Evolutionary conservation across 2,329 filamentous ascomycete species (phyloP).

Genomic region (Apiospora marii): DNA sequence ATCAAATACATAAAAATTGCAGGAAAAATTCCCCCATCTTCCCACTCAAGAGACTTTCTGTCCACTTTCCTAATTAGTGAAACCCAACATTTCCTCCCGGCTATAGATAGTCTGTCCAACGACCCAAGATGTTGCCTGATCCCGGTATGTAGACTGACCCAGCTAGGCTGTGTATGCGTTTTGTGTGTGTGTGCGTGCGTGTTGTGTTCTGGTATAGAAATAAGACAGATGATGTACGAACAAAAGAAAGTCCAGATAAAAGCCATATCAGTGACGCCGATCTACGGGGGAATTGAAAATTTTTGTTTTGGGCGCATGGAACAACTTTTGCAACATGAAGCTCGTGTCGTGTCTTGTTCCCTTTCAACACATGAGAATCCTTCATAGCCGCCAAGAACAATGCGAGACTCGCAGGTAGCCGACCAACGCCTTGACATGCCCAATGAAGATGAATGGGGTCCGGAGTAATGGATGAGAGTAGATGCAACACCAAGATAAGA

Average conservation of each 20-base stretch:
- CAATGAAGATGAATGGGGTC: constrained; percentile 29
- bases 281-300: constrained; percentile 21
- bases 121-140: background rate
- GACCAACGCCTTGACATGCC: constrained; percentile 44
- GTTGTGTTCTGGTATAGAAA: constrained; percentile 18
- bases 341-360: constrained; percentile 28
- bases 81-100: constrained; percentile 8
- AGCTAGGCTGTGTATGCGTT: constrained; percentile 16
- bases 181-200: constrained; percentile 12
- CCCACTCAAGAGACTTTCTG: constrained; percentile 12
- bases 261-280: constrained; percentile 23
- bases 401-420: constrained; percentile 33
- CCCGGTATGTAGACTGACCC: background rate
- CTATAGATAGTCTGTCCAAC: constrained; percentile 12
- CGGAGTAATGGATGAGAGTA: constrained; percentile 21
- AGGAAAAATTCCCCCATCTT: constrained; percentile 17
- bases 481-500: constrained; percentile 27
- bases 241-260: constrained; percentile 22
- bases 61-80: constrained; percentile 22
- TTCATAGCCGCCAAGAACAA: constrained; percentile 24
- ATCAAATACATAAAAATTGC: constrained; percentile 19
- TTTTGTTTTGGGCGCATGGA: constrained; percentile 21
- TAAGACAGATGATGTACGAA: constrained; percentile 19
- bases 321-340: constrained; percentile 23
- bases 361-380: constrained; percentile 25